Evolutionary conservation across 2,329 filamentous ascomycete genomes (phyloP).

Genomic region (Fusarium sp.): DNA sequence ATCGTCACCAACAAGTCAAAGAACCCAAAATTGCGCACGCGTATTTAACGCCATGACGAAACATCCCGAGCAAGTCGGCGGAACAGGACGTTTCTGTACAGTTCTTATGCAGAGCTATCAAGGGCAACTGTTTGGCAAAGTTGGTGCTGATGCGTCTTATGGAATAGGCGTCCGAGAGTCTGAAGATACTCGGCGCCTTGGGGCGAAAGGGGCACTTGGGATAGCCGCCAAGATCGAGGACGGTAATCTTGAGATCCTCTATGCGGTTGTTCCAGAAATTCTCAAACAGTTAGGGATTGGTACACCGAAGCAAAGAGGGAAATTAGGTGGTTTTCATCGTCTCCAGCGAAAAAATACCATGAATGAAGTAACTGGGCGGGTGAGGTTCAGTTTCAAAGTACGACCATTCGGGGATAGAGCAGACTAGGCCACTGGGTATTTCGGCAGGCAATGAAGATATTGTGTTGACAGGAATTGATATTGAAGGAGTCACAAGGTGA

Average conservation of each 20-base stretch:
- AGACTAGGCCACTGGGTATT: neutral
- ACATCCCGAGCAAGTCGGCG: conserved; percentile 56
- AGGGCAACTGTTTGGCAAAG: conserved; percentile 54
- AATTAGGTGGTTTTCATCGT: conserved; percentile 47
- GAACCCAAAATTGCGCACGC: conserved; percentile 40
- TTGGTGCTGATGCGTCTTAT: conserved; percentile 61
- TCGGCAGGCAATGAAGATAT: neutral
- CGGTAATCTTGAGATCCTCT: conserved; percentile 54
- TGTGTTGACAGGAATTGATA: neutral
- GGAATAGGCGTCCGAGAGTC: conserved; percentile 53
- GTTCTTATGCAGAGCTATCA: conserved; percentile 52
- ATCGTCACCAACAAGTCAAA: neutral
- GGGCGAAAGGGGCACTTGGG: conserved; percentile 50
- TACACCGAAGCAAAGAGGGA: conserved; percentile 39
- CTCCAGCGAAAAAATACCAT: conserved; percentile 50
- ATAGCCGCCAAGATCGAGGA: conserved; percentile 61
- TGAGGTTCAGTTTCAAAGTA: conserved; percentile 28
- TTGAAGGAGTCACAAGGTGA: neutral
- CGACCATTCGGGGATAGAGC: neutral
- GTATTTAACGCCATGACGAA: conserved; percentile 55
- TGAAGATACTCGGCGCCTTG: conserved; percentile 48
- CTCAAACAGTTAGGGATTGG: conserved; percentile 55
- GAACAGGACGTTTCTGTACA: conserved; percentile 58
- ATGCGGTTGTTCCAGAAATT: conserved; percentile 55
- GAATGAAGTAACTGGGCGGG: conserved; percentile 48